Base-by-base conservation (phyloP, 2,329 filamentous ascomycete species). In the Colletotrichum plurivorum region DNA sequence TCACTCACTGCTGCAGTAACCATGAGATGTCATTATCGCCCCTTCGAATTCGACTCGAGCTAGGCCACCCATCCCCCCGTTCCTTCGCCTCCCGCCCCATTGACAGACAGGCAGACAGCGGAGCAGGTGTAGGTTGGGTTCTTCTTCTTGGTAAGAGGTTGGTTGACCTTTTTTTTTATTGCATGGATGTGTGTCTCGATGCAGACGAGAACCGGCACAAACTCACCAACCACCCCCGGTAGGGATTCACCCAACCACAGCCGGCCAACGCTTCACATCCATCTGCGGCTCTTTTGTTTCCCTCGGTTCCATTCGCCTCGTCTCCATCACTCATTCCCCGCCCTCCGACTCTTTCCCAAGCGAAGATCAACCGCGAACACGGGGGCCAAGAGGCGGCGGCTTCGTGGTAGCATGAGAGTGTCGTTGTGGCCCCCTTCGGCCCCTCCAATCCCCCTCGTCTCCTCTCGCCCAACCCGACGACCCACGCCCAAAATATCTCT, bases 281-380 rank as follows among this genome's bases (percentile, higher is more conserved):
- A 25, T 63, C 52, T 66, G 62, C 66, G 66, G 66, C 67, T 70
- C 63, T 68, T 68, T 43, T 62, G 54, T 58, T 55, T 56, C 56
- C 27, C 18, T 57, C 27, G 49, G 54, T 27, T 51, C 31, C 8
- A 36, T 10, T 36, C 31, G 31, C 31, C 31, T 36, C 9, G 31
- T 36, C 31, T 36, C 8, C 9, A 36, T 36, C 31, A 8, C 31
- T 10, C 31, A 10, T 12, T 27, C 48, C 46, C 20, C 46, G 16
- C 46, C 18, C 31, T 13, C 49, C 48, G 25, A 31, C 16, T n/a
- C 41, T 49, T n/a, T 22, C 51, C 45, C 36, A 31, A 66, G 62
- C 49, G 62, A 60, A 41, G 62, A 66, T 66, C 66, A 56, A 15
- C 55, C 62, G 62, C 62, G 62, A 66, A 69, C 22, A 69, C 55